Evolutionary conservation across 345 rosid species (phyloP).

Genomic region (Sisymbrium irio): DNA sequence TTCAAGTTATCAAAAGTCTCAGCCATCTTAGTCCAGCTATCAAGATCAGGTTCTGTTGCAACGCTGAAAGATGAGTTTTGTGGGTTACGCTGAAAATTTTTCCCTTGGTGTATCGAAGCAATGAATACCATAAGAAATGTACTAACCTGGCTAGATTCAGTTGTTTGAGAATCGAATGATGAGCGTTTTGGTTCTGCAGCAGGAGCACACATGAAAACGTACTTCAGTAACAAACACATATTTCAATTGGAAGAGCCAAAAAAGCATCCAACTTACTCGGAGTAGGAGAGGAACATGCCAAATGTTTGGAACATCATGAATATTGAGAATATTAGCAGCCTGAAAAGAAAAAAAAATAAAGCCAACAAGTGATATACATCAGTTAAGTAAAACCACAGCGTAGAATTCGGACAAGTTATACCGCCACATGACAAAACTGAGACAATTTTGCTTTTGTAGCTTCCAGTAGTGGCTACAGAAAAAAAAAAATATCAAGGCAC

Average conservation of each 20-base stretch:
- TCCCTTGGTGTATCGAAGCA: constrained; percentile 15
- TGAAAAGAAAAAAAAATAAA: constrained; percentile 34
- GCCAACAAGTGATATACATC: constrained; percentile 18
- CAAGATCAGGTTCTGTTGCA: constrained; percentile 64
- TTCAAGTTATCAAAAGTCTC: constrained; percentile 65
- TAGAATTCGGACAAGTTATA: constrained; percentile 35
- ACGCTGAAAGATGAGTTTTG: constrained; percentile 53
- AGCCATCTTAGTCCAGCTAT: constrained; percentile 79
- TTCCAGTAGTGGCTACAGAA: constrained; percentile 69
- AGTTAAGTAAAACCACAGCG: constrained; percentile 21
- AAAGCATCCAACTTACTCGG: constrained; percentile 51
- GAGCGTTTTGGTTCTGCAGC: constrained; percentile 89
- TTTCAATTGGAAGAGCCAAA: constrained; percentile 19
- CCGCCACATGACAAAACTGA: constrained; percentile 97
- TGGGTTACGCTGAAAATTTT: constrained; percentile 22
- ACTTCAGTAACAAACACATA: constrained; percentile 3
- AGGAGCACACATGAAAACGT: constrained; percentile 20
- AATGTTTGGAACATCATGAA: constrained; percentile 94
- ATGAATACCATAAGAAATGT: background rate
- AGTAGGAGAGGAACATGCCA: constrained; percentile 94
- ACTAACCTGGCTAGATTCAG: constrained; percentile 68
- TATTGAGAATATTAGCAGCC: constrained; percentile 79
- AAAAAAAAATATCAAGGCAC: background rate
- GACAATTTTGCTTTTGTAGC: constrained; percentile 84
- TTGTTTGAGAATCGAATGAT: constrained; percentile 74